phyloP scores from a whole-genome alignment of 2,329 filamentous ascomycete genomes.

The Penicillium palitans region DNA sequence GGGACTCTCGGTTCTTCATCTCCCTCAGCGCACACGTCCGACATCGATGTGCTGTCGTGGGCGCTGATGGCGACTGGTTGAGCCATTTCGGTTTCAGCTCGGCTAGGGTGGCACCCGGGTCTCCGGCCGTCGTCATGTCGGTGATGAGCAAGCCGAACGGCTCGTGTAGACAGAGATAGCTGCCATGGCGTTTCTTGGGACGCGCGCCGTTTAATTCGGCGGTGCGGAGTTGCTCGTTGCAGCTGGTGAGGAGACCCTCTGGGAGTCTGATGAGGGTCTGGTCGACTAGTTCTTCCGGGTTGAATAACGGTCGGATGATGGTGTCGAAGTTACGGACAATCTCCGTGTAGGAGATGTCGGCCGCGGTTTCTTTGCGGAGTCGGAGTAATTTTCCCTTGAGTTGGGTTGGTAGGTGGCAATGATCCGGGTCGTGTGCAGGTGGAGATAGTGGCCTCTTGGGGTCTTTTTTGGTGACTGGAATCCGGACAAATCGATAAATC shows the following conservation, averaged over 20 bases:
- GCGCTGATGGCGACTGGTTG: conserved; percentile 71
- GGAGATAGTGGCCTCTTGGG: conserved; percentile 17
- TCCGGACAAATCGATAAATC: conserved; percentile 62
- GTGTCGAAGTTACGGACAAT: conserved; percentile 43
- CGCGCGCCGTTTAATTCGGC: conserved; percentile 49
- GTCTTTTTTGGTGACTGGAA: conserved; percentile 29
- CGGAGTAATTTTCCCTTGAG: conserved; percentile 57
- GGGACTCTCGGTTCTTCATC: conserved; percentile 46
- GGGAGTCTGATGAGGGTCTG: conserved; percentile 56
- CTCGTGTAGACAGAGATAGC: conserved; percentile 57
- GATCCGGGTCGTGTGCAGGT: conserved; percentile 19
- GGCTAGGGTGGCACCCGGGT: conserved; percentile 48
- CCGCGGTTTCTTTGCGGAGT: conserved; percentile 59
- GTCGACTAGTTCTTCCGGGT: conserved; percentile 54
- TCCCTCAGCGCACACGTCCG: conserved; percentile 69
- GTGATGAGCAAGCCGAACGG: conserved; percentile 68
- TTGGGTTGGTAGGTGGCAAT: conserved; percentile 20
- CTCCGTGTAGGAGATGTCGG: conserved; percentile 53
- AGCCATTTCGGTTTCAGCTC: conserved; percentile 90
- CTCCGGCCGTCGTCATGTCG: conserved; percentile 62
- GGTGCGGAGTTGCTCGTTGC: conserved; percentile 54
- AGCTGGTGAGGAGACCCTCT: conserved; percentile 47
- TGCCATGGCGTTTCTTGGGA: conserved; percentile 51
- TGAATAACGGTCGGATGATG: conserved; percentile 57
- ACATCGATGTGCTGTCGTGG: conserved; percentile 62